Evolutionary conservation across 495 filamentous ascomycete species (phyloP), one percentile per base, ranked within the genome.

Genomic region (Aspergillus mulundensis): DNA sequence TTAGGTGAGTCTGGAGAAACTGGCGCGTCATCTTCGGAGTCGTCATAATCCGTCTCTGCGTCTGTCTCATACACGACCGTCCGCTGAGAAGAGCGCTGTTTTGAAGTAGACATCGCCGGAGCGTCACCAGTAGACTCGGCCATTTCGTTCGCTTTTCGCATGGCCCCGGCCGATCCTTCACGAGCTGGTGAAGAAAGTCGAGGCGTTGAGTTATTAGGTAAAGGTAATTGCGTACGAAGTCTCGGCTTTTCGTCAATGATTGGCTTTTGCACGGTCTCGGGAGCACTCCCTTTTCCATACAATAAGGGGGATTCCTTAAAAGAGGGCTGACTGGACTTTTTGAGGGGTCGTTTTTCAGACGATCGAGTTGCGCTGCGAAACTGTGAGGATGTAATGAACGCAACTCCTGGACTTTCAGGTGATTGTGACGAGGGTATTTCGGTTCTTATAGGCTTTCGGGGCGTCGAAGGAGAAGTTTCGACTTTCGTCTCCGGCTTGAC

Each of bases 391-490:
- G 74, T 68, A 21, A 77, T 70, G 18, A 74, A 61, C 7, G 68
- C 65, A 12, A 76, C 36, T 2, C 69, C 69, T 21, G 75, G 74
- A 28, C 73, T 75, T 65, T 77, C 72, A 3, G 75, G 75, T 15
- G 75, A 76, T 42, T 78, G 75, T 5, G 73, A 77, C 7, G 75
- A 78, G 3, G 72, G 75, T 51, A 78, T 75, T 50, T 75, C 74
- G 19, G 64, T 55, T 36, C 49, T 69, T 24, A 58, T 60, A 23
- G 41, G 19, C 53, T 76, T 76, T 50, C 56, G 65, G 5, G 75
- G 75, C 1, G 73, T 78, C 5, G 64, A 49, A 28, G 63, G 70
- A 19, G 25, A 28, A 32, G 48, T 16, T 5, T 23, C 30, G 47
- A 14, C 38, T 42, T 34, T 8, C 50, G 49, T 43, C 2, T 44